phyloP scores from a whole-genome alignment of 495 filamentous ascomycete genomes.

The Aspergillus egyptiacus region DNA sequence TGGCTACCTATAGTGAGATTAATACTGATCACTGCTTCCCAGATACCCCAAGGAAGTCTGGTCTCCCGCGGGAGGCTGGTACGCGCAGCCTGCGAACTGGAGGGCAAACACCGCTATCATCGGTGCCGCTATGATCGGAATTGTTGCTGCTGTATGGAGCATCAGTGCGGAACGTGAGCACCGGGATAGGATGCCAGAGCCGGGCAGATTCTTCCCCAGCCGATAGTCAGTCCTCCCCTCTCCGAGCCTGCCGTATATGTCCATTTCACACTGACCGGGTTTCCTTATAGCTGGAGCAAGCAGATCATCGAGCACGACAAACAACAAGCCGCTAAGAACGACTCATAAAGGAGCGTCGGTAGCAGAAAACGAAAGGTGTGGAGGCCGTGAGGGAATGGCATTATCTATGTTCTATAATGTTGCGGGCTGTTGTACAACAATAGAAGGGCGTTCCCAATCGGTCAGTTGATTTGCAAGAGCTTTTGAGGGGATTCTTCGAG shows the following conservation, averaged over 20 bases:
- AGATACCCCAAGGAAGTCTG: constrained; percentile 99
- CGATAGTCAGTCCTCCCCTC: constrained; percentile 66
- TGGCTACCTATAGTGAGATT: background rate
- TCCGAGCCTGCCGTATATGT: constrained; percentile 5
- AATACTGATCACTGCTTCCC: constrained; percentile 23
- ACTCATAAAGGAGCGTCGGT: constrained; percentile 30
- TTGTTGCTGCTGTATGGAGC: constrained; percentile 68
- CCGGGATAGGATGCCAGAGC: constrained; percentile 79
- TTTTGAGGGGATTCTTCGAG: constrained; percentile 42
- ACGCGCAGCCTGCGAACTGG: constrained; percentile 91
- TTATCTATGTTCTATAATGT: constrained; percentile 33
- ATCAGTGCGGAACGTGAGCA: constrained; percentile 78
- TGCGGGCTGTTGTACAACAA: constrained; percentile 44
- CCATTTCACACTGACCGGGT: constrained; percentile 15
- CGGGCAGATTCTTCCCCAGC: constrained; percentile 85
- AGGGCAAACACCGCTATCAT: constrained; percentile 87
- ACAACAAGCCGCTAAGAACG: constrained; percentile 50
- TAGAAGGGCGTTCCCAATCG: constrained; percentile 42
- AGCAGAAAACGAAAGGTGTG: constrained; percentile 15
- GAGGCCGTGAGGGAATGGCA: constrained; percentile 24
- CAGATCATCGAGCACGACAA: constrained; percentile 86
- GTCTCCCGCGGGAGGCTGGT: constrained; percentile 98
- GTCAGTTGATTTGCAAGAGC: constrained; percentile 42
- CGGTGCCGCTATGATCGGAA: constrained; percentile 62
- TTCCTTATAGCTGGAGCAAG: constrained; percentile 69